A percentile compares a stretch with the other conserved stretches of the same genome.
Evolutionary conservation across 2,329 filamentous ascomycete species (phyloP).

Genomic region (Neoscytalidium dimidiatum): DNA sequence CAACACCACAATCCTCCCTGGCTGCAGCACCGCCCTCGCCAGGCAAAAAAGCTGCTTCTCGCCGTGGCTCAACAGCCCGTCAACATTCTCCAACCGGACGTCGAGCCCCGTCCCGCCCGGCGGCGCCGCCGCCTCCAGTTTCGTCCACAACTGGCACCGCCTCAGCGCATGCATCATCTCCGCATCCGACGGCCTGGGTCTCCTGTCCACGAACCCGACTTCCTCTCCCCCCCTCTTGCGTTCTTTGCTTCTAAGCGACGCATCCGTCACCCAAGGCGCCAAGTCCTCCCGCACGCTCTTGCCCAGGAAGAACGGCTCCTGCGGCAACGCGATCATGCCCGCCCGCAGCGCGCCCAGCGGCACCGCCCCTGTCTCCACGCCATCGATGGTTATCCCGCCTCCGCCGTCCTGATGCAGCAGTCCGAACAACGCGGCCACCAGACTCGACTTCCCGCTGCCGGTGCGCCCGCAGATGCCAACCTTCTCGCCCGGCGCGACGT

Average conservation of each 20-base stretch:
- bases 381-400: constrained; percentile 47
- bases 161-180: constrained; percentile 23
- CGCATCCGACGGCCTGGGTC: constrained; percentile 18
- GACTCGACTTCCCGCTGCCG: constrained; percentile 48
- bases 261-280: constrained; percentile 33
- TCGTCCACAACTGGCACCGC: constrained; percentile 25
- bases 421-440: constrained; percentile 44
- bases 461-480: constrained; percentile 57
- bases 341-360: constrained; percentile 47
- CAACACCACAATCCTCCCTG: constrained; percentile 31
- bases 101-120: constrained; percentile 20
- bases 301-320: constrained; percentile 55
- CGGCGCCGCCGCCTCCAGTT: constrained; percentile 10
- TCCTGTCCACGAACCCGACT: neutral
- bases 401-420: constrained; percentile 36
- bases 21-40: constrained; percentile 57
- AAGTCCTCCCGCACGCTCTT: constrained; percentile 42
- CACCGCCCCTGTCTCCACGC: constrained; percentile 38
- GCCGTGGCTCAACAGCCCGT: constrained; percentile 39
- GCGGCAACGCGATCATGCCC: constrained; percentile 55
- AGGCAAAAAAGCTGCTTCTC: constrained; percentile 67
- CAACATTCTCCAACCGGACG: constrained; percentile 21
- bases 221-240: neutral
- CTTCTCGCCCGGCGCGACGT: constrained; percentile 50
- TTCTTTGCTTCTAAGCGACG: neutral